Base-by-base conservation (phyloP, 2,329 filamentous ascomycete genomes). In the Cadophora malorum region DNA sequence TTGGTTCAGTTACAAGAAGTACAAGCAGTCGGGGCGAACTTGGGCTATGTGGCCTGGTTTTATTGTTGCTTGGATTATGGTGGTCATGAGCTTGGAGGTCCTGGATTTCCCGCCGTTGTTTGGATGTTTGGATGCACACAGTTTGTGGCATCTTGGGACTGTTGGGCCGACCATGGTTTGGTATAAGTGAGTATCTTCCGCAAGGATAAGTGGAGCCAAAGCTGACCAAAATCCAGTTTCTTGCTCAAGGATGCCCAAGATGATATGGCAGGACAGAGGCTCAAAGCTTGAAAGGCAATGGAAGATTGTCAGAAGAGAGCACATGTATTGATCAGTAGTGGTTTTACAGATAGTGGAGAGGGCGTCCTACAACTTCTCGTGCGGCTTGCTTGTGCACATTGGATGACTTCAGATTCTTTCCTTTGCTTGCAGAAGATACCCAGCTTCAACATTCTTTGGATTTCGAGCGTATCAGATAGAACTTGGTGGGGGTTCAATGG, bases 31-130 rank as follows among this genome's bases (percentile, higher is more conserved):
- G 21, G 87, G 88, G 56, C 87, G 90, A 71, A 80, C 85, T 21
- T 99, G 96, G 96, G 90, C 94, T 31, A 88, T 90, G 66, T 97
- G 92, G 92, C 96, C 96, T 0, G 93, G 93, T 74, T 81, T 97
- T 76, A 93, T 95, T 72, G 95, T 98, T 59, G 91, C 92, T 2
- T 97, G 94, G 94, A 86, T 99, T 74, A 88, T 95, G 74, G 82
- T 95, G 78, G 94, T 92, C 45, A 99, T 99, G 96, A 95, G 95
- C 79, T 83, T 99, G 79, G 96, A 99, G 82, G 79, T 99, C 74
- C 87, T 98, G 71, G 96, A 99, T 79, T 99, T 99, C 76, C 88
- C 96, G 64, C 96, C 96, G 1, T 85, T 92, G 81, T 84, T 87
- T 79, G 92, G 93, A 8, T 89, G 91, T 79, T 80, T 99, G 62